Evolutionary conservation across 306 rosid genomes (phyloP).

Genomic region (Castanea crenata): DNA sequence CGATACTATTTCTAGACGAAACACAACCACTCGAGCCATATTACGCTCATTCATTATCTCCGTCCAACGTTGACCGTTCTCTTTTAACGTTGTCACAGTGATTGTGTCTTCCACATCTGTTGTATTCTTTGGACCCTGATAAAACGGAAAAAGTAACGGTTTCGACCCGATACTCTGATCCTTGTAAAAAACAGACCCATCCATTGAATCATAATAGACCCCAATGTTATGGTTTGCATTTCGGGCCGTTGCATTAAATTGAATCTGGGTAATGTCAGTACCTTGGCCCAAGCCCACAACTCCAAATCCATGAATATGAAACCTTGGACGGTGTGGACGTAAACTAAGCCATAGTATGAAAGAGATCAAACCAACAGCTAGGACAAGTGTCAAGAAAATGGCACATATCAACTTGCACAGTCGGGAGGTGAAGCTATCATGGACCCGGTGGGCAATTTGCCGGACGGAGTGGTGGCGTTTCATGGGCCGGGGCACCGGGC

Average conservation of each 20-base stretch:
- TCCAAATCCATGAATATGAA: slow-evolving; percentile 55
- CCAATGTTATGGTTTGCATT: slow-evolving; percentile 75
- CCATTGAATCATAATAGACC: slow-evolving; percentile 53
- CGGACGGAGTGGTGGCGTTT: slow-evolving; percentile 64
- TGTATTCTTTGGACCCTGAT: slow-evolving; percentile 67
- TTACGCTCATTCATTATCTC: slow-evolving; percentile 58
- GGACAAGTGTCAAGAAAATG: slow-evolving; percentile 53
- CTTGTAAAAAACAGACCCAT: slow-evolving; percentile 50
- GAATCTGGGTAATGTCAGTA: slow-evolving; percentile 41
- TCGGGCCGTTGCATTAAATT: slow-evolving; percentile 52
- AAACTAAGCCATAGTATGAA: slow-evolving; percentile 86
- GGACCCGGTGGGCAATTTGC: slow-evolving; percentile 67
- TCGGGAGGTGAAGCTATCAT: slow-evolving; percentile 72
- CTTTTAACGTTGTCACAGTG: slow-evolving; percentile 46
- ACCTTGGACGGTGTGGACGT: slow-evolving; percentile 86
- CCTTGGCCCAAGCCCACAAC: slow-evolving; percentile 59
- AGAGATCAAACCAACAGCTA: slow-evolving; percentile 46
- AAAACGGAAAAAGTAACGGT: slow-evolving; percentile 43
- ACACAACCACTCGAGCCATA: slow-evolving; percentile 51
- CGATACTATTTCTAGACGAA: slow-evolving; percentile 57
- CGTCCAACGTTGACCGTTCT: slow-evolving; percentile 51
- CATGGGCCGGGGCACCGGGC: slow-evolving; percentile 25
- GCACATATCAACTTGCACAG: slow-evolving; percentile 67
- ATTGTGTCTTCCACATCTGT: slow-evolving; percentile 37
- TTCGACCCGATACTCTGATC: slow-evolving; percentile 56